Percentiles rank a stretch among this genome's conserved stretches.
Conservation (phyloP, 257 asterid species). For the Hygrophila difformis region DNA sequence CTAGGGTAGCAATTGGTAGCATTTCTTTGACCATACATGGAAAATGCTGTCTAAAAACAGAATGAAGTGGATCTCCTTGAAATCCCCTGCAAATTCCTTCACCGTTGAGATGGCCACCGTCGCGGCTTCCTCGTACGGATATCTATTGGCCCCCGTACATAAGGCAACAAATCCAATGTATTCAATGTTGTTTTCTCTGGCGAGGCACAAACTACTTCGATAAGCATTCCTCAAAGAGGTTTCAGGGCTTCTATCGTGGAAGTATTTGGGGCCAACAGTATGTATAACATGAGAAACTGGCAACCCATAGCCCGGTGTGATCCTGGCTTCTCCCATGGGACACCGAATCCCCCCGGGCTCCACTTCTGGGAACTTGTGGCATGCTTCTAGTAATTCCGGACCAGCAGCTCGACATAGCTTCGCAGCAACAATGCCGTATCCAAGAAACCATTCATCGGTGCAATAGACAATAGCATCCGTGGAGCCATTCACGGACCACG, state of each 20-base stretch:
- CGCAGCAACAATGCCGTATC: no score
- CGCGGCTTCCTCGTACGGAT: conserved; percentile 91
- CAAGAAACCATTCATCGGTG: no score
- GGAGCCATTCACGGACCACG: no score
- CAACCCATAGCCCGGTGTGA: conserved; percentile 76
- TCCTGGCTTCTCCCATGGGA: conserved; percentile 95
- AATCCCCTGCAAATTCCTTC: conserved; percentile 48
- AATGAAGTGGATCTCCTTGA: conserved; percentile 97
- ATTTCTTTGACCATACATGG: no score
- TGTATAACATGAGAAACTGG: no score
- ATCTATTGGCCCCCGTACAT: no score
- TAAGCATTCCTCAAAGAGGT: conserved; percentile 65
- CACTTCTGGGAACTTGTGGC: conserved; percentile 70
- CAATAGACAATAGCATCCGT: no score
- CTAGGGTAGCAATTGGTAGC: no score
- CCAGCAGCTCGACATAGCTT: conserved; percentile 98
- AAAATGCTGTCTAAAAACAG: no score
- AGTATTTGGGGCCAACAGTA: conserved; percentile 91
- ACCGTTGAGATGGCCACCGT: conserved; percentile 71
- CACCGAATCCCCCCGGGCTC: conserved; percentile 82
- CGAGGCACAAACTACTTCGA: conserved; percentile 70
- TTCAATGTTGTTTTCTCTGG: conserved; percentile 63
- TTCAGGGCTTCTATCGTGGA: conserved; percentile 42
- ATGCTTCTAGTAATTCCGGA: conserved; percentile 68
- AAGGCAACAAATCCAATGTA: conserved; percentile 86